Base-by-base conservation (phyloP, 495 filamentous ascomycete genomes). In the Penicillium turbatum region DNA sequence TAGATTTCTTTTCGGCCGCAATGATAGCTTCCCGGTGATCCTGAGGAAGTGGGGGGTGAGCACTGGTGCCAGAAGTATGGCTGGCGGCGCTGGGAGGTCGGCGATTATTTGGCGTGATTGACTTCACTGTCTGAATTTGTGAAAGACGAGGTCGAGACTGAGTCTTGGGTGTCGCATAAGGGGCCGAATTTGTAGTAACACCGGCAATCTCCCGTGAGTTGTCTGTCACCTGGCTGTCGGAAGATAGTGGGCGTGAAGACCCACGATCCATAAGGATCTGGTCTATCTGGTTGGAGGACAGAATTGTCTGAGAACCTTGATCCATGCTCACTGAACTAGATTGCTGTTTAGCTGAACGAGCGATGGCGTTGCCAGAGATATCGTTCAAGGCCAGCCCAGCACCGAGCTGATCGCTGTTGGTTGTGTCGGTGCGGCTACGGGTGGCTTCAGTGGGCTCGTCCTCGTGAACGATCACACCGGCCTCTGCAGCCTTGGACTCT, bases 11-110 rank as follows among this genome's bases (percentile, higher is more conserved):
- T 41, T 80, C 77, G 31, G 90, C 92, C 9, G 89, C 90, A 48
- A 89, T 82, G 57, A 96, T 96, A 48, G 81, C 82, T 68, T 96
- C 81, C 54, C 83, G 86, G 67, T 95, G 89, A 63, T 96, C 90
- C 8, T 72, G 51, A 37, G 93, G 91, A 29, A 98, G 73, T 13
- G 92, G 90, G 4, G 90, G 92, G 57, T 84, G 80, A 37, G 65
- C 66, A 11, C 67, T 68, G 29, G 67, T 41, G 46, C 65, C 65
- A 24, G 73, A 74, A 8, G 71, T 68, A 27, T 79, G 77, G 59
- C 90, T 95, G 10, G 79, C 72, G 19, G 85, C 73, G 65, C 89
- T 95, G 41, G 81, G 80, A 39, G 89, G 89, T 56, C 89, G 79
- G 41, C 70, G 72, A 11, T 76, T 65, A 1, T 61, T 65, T 19